These are phyloP conservation scores for Yarrowia galli DNA, from an alignment of 1,139 yeast species.

Conservation along the genomic window DNA sequence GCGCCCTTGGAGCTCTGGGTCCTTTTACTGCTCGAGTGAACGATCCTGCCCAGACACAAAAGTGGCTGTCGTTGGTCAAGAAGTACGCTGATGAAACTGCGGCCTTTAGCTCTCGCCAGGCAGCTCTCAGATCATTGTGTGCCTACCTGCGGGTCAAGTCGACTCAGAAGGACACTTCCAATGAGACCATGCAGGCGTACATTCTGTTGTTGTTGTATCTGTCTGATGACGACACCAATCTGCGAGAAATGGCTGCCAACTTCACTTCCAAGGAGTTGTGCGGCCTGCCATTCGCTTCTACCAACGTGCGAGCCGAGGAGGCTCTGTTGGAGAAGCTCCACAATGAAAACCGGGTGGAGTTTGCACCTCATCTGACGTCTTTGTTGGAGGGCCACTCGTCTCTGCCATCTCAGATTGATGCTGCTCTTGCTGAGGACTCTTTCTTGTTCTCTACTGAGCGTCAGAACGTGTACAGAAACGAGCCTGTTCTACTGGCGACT, in stretches of 20 bases:
- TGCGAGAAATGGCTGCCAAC: conserved; percentile 45
- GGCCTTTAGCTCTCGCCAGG: conserved; percentile 57
- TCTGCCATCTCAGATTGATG: conserved; percentile 42
- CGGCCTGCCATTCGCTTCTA: conserved; percentile 43
- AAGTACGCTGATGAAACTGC: conserved; percentile 54
- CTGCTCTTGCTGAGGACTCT: conserved; percentile 44
- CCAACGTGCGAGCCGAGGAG: conserved; percentile 51
- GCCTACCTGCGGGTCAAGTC: conserved; percentile 44
- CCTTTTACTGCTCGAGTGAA: conserved; percentile 50
- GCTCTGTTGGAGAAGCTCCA: conserved; percentile 40
- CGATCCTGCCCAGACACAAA: conserved; percentile 40
- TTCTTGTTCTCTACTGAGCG: conserved; percentile 60
- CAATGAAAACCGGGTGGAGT: conserved; percentile 32
- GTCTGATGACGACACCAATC: conserved; percentile 65
- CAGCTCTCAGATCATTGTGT: conserved; percentile 58
- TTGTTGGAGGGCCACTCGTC: conserved; percentile 31
- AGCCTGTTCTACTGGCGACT: conserved; percentile 37
- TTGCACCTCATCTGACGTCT: not conserved
- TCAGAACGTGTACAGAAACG: conserved; percentile 59
- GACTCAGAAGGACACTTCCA: not conserved
- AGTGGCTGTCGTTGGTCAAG: conserved; percentile 51
- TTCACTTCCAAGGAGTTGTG: conserved; percentile 43
- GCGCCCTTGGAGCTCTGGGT: conserved; percentile 61
- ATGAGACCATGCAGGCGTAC: conserved; percentile 41
- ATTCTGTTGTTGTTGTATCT: conserved; percentile 54